phyloP scores from a whole-genome alignment of 371 early-diverging fungal species.

The Haplosporangium sp. region DNA sequence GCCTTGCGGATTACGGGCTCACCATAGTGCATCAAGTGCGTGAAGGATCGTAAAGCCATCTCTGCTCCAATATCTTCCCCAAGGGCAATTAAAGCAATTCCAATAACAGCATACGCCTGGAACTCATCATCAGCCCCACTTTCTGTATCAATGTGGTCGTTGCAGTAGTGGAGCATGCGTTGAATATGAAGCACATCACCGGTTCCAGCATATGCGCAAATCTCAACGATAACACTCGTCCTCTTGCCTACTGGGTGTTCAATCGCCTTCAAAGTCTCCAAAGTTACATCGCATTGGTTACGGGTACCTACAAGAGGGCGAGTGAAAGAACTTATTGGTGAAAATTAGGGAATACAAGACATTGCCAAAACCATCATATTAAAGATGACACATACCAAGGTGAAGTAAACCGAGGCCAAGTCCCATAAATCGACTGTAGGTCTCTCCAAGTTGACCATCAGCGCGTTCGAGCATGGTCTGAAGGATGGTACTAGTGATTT shows the following conservation, averaged over 20 bases:
- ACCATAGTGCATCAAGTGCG: constrained; percentile 99
- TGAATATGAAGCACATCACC: constrained; percentile 98
- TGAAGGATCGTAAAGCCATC: constrained; percentile 95
- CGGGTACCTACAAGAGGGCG: constrained; percentile 77
- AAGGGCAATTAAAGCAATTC: constrained; percentile 95
- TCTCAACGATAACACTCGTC: constrained; percentile 88
- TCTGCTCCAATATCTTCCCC: constrained; percentile 97
- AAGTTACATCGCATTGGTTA: constrained; percentile 89
- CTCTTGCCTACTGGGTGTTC: constrained; percentile 92
- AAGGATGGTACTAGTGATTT: constrained; percentile 90
- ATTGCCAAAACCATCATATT: neutral
- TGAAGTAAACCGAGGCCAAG: constrained; percentile 92
- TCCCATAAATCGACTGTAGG: constrained; percentile 91
- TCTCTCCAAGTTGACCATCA: constrained; percentile 84
- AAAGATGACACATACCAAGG: constrained; percentile 61
- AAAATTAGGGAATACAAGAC: neutral
- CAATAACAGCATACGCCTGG: constrained; percentile 96
- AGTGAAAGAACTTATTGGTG: neutral
- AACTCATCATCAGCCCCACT: constrained; percentile 87
- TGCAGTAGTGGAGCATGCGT: constrained; percentile 94
- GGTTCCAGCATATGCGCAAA: constrained; percentile 93
- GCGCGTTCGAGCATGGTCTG: constrained; percentile 96
- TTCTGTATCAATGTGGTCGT: constrained; percentile 91
- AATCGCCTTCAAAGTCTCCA: constrained; percentile 95
- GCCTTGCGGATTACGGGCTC: constrained; percentile 93